Evolutionary conservation across 2,329 filamentous ascomycete genomes (phyloP).

Genomic region (Aspergillus tubingensis): DNA sequence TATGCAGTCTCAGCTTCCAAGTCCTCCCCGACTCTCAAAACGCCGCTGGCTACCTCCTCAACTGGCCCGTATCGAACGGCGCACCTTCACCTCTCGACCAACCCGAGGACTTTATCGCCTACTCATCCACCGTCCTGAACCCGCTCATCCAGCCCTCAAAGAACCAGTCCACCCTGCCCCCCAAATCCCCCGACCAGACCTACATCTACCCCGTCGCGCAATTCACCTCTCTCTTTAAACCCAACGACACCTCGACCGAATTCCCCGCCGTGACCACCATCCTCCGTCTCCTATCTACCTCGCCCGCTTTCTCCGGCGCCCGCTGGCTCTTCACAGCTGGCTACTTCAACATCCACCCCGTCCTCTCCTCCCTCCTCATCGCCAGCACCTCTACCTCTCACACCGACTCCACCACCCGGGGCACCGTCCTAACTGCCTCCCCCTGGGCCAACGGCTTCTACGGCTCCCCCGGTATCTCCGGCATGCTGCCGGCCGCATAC

Average conservation of each 20-base stretch:
- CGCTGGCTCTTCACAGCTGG: slow-evolving; percentile 97
- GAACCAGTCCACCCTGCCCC: slow-evolving; percentile 31
- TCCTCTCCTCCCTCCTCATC: slow-evolving; percentile 77
- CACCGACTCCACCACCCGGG: slow-evolving; percentile 49
- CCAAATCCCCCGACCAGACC: slow-evolving; percentile 59
- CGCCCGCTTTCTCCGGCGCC: slow-evolving; percentile 63
- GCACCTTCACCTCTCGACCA: slow-evolving; percentile 73
- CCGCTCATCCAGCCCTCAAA: slow-evolving; percentile 63
- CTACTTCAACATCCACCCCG: slow-evolving; percentile 95
- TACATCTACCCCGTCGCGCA: slow-evolving; percentile 84
- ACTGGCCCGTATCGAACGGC: slow-evolving; percentile 75
- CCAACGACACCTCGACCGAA: slow-evolving; percentile 77
- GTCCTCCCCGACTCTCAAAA: slow-evolving; percentile 60
- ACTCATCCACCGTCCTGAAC: slow-evolving; percentile 67
- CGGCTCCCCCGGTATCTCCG: slow-evolving; percentile 80
- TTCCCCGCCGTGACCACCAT: slow-evolving; percentile 77
- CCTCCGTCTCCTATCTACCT: slow-evolving; percentile 65
- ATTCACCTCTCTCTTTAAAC: slow-evolving; percentile 78
- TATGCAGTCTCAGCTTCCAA: slow-evolving; percentile 79
- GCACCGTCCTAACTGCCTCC: slow-evolving; percentile 87
- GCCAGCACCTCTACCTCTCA: slow-evolving; percentile 57
- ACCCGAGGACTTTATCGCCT: slow-evolving; percentile 67
- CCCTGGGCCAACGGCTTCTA: slow-evolving; percentile 96
- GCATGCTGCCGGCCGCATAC: slow-evolving; percentile 88
- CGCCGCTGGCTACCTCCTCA: slow-evolving; percentile 53